Percentiles rank a stretch among this genome's conserved stretches.
Evolutionary conservation across 495 filamentous ascomycete genomes (phyloP).

Genomic region (Penicillium chermesinum): DNA sequence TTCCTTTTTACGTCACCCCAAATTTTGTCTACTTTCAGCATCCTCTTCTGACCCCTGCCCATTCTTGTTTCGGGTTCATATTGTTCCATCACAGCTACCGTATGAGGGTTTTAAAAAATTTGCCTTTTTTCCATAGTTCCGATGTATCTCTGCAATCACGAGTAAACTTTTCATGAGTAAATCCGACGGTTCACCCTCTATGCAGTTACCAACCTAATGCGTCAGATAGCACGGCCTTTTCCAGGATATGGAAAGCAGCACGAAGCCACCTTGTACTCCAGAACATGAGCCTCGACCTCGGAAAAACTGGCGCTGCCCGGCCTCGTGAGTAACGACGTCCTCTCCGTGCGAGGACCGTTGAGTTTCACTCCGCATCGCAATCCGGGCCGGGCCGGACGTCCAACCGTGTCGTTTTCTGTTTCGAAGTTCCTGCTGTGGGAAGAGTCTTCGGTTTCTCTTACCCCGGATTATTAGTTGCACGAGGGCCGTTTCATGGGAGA

Average conservation of each 20-base stretch:
- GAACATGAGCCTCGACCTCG: conserved; percentile 12
- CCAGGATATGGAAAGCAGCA: not conserved
- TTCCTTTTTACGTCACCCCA: conserved; percentile 4
- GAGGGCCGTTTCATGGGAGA: not conserved
- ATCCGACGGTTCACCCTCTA: too few relatives aligned
- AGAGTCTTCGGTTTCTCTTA: not conserved
- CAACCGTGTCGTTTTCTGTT: conserved; percentile 3
- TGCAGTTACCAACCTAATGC: too few relatives aligned
- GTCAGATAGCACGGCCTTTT: not conserved
- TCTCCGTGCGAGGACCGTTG: conserved; percentile 19
- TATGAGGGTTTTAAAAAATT: conserved; percentile 8
- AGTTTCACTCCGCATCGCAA: conserved; percentile 25
- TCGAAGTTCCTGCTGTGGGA: conserved; percentile 9
- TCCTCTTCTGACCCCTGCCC: conserved; percentile 14
- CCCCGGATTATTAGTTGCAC: conserved; percentile 14
- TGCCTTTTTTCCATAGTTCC: not conserved
- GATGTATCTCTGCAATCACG: too few relatives aligned
- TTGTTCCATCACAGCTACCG: conserved; percentile 24
- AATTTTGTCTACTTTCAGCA: conserved; percentile 6
- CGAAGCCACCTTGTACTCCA: not conserved
- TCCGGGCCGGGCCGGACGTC: conserved; percentile 15
- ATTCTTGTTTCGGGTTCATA: conserved; percentile 25
- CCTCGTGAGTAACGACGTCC: not conserved
- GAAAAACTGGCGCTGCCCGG: conserved; percentile 16
- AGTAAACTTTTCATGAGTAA: too few relatives aligned